Evolutionary conservation across 768 basidiomycete species (phyloP).

Genomic region (Cyathus striatus): DNA sequence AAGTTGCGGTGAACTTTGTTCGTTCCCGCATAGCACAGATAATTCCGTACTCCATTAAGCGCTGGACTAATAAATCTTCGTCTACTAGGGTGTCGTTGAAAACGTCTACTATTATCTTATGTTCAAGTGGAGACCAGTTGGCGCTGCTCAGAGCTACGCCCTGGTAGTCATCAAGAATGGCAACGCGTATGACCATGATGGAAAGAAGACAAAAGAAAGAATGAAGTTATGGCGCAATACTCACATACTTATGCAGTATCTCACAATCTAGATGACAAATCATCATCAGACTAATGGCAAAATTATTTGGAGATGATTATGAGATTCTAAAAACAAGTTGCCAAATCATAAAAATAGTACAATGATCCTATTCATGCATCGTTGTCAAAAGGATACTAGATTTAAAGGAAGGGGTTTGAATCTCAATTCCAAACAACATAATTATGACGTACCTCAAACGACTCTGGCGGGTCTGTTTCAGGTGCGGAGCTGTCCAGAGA

Average conservation of each 20-base stretch:
- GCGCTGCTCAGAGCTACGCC: slow-evolving; percentile 42
- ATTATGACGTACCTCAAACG: slow-evolving; percentile 71
- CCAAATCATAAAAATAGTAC: not conserved
- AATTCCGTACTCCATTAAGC: slow-evolving; percentile 48
- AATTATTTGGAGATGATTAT: slow-evolving; percentile 11
- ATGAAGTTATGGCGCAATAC: slow-evolving; percentile 3
- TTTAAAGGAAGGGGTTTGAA: slow-evolving; percentile 13
- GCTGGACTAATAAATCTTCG: slow-evolving; percentile 41
- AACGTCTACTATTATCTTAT: slow-evolving; percentile 34
- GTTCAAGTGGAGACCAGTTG: slow-evolving; percentile 46
- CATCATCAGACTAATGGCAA: slow-evolving; percentile 7
- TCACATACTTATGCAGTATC: no score
- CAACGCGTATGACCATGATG: slow-evolving; percentile 29
- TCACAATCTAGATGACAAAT: slow-evolving; percentile 12
- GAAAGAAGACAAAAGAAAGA: slow-evolving; percentile 1
- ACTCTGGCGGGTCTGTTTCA: slow-evolving; percentile 70
- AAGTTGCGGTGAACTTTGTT: slow-evolving; percentile 44
- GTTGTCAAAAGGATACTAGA: slow-evolving; percentile 73
- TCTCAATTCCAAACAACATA: not conserved
- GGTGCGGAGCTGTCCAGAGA: slow-evolving; percentile 65
- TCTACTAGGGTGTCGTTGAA: slow-evolving; percentile 49
- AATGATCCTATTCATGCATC: slow-evolving; percentile 37
- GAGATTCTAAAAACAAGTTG: not conserved
- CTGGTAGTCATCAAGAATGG: slow-evolving; percentile 63
- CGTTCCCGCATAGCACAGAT: slow-evolving; percentile 66